These are phyloP conservation scores for Pugionium dolabratum DNA, from an alignment of 345 rosid genomes.

Conservation along the genomic window DNA sequence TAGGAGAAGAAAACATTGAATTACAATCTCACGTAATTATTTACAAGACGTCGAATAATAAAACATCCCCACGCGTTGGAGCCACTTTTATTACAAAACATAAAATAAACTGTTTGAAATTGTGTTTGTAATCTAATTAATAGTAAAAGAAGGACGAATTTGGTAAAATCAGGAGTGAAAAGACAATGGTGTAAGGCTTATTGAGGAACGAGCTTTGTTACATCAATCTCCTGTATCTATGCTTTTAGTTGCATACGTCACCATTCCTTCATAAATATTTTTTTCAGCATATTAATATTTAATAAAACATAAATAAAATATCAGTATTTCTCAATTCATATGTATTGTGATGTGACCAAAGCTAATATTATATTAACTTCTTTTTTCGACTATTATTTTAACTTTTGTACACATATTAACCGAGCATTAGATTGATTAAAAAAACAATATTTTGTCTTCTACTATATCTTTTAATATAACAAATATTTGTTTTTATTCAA, in stretches of 20 bases:
- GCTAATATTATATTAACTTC: too few species aligned
- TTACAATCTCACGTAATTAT: neutral
- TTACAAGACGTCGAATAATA: conserved; percentile 1
- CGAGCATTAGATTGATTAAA: too few species aligned
- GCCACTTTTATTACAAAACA: neutral
- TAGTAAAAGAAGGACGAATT: conserved; percentile 5
- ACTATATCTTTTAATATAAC: too few species aligned
- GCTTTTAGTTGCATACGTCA: conserved; percentile 27
- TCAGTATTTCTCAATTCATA: too few species aligned
- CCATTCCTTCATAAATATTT: conserved; percentile 3
- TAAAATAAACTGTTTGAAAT: neutral
- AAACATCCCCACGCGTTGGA: conserved; percentile 11
- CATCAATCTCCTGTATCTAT: conserved; percentile 24
- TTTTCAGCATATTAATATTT: neutral
- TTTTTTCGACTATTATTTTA: too few species aligned
- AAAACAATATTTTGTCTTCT: too few species aligned
- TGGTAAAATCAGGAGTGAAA: conserved; percentile 32
- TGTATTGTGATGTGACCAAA: too few species aligned
- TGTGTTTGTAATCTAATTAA: neutral
- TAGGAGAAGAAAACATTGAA: conserved; percentile 9
- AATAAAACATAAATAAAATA: too few species aligned
- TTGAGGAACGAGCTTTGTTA: conserved; percentile 39
- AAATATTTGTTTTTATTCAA: too few species aligned
- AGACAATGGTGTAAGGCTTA: conserved; percentile 40
- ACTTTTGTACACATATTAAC: too few species aligned